phyloP scores from a whole-genome alignment of 257 asterid genomes.

The Plectranthus barbatus region DNA sequence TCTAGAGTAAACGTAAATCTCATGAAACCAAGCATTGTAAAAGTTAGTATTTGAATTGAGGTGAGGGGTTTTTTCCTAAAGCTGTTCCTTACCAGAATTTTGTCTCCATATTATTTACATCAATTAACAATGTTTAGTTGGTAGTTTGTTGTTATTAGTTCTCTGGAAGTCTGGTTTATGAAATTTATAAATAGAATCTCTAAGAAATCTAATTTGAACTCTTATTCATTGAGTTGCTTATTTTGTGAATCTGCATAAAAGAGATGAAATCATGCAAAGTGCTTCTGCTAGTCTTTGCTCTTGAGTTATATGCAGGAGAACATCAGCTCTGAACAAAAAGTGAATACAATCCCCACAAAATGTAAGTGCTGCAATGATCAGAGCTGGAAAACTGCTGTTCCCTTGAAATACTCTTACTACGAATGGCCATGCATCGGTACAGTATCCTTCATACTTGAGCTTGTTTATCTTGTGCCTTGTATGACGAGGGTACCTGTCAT shows the following conservation, averaged over 20 bases:
- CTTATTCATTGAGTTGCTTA: neutral
- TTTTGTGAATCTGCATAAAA: neutral
- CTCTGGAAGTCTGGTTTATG: neutral
- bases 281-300: neutral
- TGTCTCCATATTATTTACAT: neutral
- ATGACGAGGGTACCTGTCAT: no score
- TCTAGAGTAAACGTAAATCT: neutral
- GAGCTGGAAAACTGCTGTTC: neutral
- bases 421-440: neutral
- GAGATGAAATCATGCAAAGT: neutral
- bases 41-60: neutral
- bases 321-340: neutral
- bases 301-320: neutral
- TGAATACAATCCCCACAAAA: no score
- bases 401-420: neutral
- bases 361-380: no score
- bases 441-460: no score
- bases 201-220: neutral
- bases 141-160: neutral
- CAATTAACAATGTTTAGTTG: neutral
- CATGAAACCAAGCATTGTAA: neutral
- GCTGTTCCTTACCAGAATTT: no score
- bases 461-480: no score
- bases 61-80: neutral
- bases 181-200: no score